phyloP scores from a whole-genome alignment of 1,284 basidiomycete species.

The Schizophyllum amplum region DNA sequence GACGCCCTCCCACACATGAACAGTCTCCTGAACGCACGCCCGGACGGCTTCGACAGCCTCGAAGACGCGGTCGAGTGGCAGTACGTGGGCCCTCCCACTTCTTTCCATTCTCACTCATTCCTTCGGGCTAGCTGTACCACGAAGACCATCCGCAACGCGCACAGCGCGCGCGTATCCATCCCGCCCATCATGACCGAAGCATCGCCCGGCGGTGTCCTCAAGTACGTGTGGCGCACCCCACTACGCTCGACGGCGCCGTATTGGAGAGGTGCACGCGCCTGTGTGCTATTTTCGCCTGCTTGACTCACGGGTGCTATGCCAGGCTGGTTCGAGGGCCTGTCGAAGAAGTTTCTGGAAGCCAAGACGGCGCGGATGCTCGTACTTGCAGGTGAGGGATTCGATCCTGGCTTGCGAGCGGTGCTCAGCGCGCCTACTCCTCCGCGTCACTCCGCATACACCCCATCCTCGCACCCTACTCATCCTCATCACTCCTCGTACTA shows the following conservation, averaged over 20 bases:
- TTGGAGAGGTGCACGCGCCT: constrained; percentile 82
- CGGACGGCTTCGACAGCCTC: constrained; percentile 74
- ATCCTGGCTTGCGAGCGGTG: too few species aligned
- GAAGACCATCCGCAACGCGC: constrained; percentile 70
- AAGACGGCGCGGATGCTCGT: constrained; percentile 81
- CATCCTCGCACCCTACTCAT: too few species aligned
- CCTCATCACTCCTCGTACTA: too few species aligned
- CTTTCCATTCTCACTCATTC: constrained; percentile 1
- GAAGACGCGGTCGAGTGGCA: constrained; percentile 95
- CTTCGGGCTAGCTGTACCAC: constrained; percentile 49
- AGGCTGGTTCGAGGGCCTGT: constrained; percentile 92
- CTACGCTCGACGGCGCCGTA: constrained; percentile 81
- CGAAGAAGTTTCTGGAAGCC: constrained; percentile 66
- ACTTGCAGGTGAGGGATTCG: constrained; percentile 41
- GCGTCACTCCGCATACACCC: too few species aligned
- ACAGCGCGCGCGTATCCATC: constrained; percentile 80
- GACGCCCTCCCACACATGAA: constrained; percentile 91
- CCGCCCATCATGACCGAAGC: constrained; percentile 62
- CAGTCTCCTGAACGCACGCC: constrained; percentile 77
- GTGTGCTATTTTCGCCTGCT: background rate
- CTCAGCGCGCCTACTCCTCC: too few species aligned
- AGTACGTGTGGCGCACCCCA: constrained; percentile 77
- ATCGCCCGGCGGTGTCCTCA: background rate
- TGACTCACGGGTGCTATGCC: background rate
- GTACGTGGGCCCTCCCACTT: constrained; percentile 40